Evolutionary conservation across 768 basidiomycete genomes (phyloP).

Genomic region (Tulasnella sp.): DNA sequence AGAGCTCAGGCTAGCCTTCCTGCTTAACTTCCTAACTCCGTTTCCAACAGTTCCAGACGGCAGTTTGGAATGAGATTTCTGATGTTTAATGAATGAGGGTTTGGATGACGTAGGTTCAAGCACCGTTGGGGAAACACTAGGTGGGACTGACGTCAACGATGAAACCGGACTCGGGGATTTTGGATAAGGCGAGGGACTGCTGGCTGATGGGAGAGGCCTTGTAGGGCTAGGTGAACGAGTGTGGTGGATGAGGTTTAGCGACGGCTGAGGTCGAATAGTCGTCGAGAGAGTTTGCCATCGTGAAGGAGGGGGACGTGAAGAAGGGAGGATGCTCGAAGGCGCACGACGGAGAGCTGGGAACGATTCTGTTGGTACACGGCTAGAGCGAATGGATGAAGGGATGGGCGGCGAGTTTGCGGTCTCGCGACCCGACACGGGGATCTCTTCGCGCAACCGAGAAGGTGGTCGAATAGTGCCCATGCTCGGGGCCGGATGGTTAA

Average conservation of each 20-base stretch:
- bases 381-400: not conserved
- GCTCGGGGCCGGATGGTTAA: conserved; percentile 30
- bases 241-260: conserved; percentile 1
- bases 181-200: not conserved
- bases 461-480: conserved; percentile 39
- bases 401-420: conserved; percentile 5
- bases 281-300: conserved; percentile 6
- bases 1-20: conserved; percentile 17
- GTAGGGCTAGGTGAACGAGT: conserved; percentile 4
- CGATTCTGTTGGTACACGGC: conserved; percentile 1
- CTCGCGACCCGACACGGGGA: conserved; percentile 13
- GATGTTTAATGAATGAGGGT: conserved; percentile 13
- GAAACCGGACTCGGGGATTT: not conserved
- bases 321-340: not conserved
- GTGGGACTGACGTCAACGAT: not conserved
- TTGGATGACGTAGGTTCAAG: not conserved
- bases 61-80: conserved; percentile 14
- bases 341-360: conserved; percentile 8
- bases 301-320: conserved; percentile 1
- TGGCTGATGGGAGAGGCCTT: not conserved
- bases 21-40: not conserved
- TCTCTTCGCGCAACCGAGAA: conserved; percentile 37
- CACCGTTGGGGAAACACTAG: not conserved
- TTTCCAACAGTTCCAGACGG: not conserved
- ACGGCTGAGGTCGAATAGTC: conserved; percentile 1